Base-by-base conservation (phyloP, 306 rosid genomes). In the Ormosia emarginata region DNA sequence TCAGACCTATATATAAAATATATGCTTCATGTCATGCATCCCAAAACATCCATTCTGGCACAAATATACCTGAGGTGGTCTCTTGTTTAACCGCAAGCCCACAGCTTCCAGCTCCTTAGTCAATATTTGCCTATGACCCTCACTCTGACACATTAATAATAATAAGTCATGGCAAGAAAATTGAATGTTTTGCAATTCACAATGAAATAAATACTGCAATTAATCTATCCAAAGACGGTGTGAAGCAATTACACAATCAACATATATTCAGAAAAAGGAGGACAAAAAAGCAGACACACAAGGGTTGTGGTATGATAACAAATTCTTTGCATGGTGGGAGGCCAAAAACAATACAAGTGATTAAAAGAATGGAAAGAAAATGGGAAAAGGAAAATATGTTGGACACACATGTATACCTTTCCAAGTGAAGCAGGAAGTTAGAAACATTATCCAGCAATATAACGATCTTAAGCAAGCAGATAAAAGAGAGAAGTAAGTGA, bases 61-160 rank as follows among this genome's bases (percentile, higher is more conserved):
- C 67, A 67, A 86, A 81, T 89, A 58, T 80, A 92, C 99, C 73
- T 93, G 99, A 81, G 99, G 99, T 34, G 98, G 99, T 83, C 94
- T 91, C 90, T 96, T 91, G 91, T 96, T 96, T 78, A 96, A 80
- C 69, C 99, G 97, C 82, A 96, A 82, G 78, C 99, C 99, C 71
- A 93, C 99, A 84, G 99, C 99, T 91, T 96, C 99, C 85, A 96
- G 90, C 91, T 96, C 99, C 88, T 29, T 91, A 17, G 98, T 96
- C 87, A 96, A 88, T 87, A 96, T 94, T 87, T 96, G 99, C 65
- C 99, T 90, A 88, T 96, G 99, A 71, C 99, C 98, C 90, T 96
- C 99, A 86, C 99, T 96, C 99, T 96, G 86, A 82, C 75, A 47
- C 70, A 59, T 43, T 29, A 17, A 52, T 52, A n/a, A 24, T 67